Evolutionary conservation across 805 yeast genomes (phyloP).

Genomic region (Pichia ethanolica): DNA sequence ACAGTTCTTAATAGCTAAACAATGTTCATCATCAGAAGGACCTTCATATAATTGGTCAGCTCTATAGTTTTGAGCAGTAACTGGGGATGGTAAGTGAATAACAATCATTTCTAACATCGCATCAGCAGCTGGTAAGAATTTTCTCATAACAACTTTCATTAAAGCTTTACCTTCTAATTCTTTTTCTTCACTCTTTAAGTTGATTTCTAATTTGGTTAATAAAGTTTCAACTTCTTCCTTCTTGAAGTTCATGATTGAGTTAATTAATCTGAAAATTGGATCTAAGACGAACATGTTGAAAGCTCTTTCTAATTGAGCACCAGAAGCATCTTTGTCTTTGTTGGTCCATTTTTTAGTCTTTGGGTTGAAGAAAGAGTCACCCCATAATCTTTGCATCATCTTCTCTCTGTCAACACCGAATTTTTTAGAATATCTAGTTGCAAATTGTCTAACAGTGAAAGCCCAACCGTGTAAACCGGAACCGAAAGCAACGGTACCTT

Average conservation of each 20-base stretch:
- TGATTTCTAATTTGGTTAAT: constrained; percentile 88
- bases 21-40: constrained; percentile 88
- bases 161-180: constrained; percentile 98
- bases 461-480: constrained; percentile 99
- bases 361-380: constrained; percentile 99
- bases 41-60: constrained; percentile 99
- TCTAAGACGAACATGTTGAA: constrained; percentile 98
- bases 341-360: constrained; percentile 99
- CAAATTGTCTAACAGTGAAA: constrained; percentile 98
- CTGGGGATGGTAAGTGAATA: constrained; percentile 98
- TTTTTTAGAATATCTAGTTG: constrained; percentile 96
- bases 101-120: constrained; percentile 98
- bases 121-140: constrained; percentile 99
- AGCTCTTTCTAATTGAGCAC: constrained; percentile 95
- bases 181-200: constrained; percentile 93
- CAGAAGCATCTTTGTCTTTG: constrained; percentile 93
- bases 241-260: constrained; percentile 98
- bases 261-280: constrained; percentile 96
- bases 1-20: constrained; percentile 93
- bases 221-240: constrained; percentile 91
- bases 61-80: constrained; percentile 98
- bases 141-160: constrained; percentile 97
- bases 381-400: constrained; percentile 99
- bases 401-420: constrained; percentile 97
- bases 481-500: constrained; percentile 99